Evolutionary conservation across 495 filamentous ascomycete genomes (phyloP), one percentile per base, ranked within the genome.

Genomic region (Neurospora sp.): DNA sequence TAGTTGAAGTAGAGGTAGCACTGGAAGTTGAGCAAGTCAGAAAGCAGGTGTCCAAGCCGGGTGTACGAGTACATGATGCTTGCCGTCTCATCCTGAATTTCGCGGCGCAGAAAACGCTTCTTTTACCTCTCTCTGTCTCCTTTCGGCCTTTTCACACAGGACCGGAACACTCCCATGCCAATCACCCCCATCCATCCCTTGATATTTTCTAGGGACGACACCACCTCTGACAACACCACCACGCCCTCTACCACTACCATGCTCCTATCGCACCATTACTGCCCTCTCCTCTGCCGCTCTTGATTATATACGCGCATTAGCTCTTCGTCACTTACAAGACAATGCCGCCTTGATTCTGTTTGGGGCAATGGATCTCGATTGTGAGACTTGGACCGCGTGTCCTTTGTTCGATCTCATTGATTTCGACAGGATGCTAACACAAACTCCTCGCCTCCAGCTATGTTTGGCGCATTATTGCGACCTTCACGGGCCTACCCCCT

Each of bases 391-490:
- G 53, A 65, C 53, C 53, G 53, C 53, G 7, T 35, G 53, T 65
- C 53, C 53, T 65, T 45, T 39, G 27, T 44, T 27, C 6, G 42
- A 70, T 20, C 48, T 42, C 37, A 3, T 27, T 37, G 16, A 44
- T 38, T 22, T 22, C 71, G 41, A 71, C 42, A 40, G 40, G 40
- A 72, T 41, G 73, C 77, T 69, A 74, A 76, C 78, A 81, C 83
- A 85, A 75, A 85, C 81, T 17, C 75, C 76, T 40, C 74, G 77
- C 69, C 71, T 86, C 73, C 82, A 98, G 94, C 88, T 97, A 78
- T 96, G 93, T 80, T 89, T 98, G 76, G 94, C 94, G 78, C 94
- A 98, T 84, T 98, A 97, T 82, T 98, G 94, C 86, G 94, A 98
- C 82, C 86, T 94, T 77, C 94, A 98, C 86, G 94, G 94, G 73